Conservation (phyloP, 768 basidiomycete species). For the Mycena metata region DNA sequence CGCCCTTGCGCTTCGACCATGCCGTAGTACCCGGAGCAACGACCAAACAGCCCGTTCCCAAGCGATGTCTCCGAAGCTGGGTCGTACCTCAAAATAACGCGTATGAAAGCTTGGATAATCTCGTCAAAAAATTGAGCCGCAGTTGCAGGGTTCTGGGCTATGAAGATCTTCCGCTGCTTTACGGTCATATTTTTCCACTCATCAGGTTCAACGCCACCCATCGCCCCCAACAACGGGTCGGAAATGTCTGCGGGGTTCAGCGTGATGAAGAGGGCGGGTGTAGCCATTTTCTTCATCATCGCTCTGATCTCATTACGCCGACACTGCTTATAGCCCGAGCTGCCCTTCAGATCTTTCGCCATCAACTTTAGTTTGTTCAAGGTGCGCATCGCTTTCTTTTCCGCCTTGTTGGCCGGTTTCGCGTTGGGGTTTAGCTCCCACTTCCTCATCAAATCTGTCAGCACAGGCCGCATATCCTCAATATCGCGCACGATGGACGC, state of each 20-base stretch:
- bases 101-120: conserved; percentile 2
- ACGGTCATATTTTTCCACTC: no score
- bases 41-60: neutral
- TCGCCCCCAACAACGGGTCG: conserved; percentile 43
- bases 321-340: conserved; percentile 31
- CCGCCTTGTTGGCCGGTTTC: no score
- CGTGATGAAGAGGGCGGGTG: conserved; percentile 47
- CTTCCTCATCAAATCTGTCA: no score
- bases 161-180: no score
- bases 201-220: conserved; percentile 40
- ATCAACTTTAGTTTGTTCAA: neutral
- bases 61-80: neutral
- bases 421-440: no score
- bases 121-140: conserved; percentile 16
- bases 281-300: conserved; percentile 38
- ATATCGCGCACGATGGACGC: no score
- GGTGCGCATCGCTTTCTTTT: no score
- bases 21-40: conserved; percentile 4
- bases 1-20: conserved; percentile 17
- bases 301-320: conserved; percentile 46
- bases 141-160: neutral
- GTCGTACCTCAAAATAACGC: conserved; percentile 1
- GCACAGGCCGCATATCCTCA: no score
- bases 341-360: conserved; percentile 29
- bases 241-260: conserved; percentile 48